Percentiles rank a stretch among this genome's conserved stretches.
Conservation (phyloP, 2,329 filamentous ascomycete genomes). For the Fusarium xylarioides region DNA sequence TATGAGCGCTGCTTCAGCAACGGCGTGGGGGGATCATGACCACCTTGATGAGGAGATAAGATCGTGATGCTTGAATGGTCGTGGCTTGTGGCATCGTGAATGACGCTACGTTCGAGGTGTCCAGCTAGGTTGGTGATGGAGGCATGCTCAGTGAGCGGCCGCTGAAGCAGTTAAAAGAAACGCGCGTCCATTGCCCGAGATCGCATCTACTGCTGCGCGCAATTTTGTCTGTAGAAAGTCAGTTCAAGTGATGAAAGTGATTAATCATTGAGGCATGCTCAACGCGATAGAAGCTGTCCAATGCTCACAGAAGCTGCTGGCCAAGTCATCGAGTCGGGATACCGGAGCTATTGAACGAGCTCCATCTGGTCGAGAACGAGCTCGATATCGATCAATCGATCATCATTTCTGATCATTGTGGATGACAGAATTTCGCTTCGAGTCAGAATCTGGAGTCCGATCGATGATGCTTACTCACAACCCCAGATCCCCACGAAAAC, state of each 20-base stretch:
- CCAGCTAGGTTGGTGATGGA: neutral
- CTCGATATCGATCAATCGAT: neutral
- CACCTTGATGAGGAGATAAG: neutral
- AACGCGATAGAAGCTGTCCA: neutral
- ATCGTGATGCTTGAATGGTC: neutral
- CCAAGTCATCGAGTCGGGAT: too few relatives aligned
- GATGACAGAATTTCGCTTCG: neutral
- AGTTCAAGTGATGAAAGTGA: neutral
- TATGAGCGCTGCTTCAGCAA: neutral
- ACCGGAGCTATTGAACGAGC: neutral
- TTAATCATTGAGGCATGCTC: neutral
- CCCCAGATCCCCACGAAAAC: neutral
- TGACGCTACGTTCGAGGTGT: neutral
- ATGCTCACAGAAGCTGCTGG: neutral
- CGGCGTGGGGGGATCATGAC: neutral
- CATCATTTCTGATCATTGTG: neutral
- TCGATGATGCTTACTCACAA: neutral
- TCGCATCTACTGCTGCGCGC: too few relatives aligned
- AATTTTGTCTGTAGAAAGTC: conserved; percentile 40
- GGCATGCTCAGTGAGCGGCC: neutral
- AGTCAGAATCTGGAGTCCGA: neutral
- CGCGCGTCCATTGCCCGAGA: too few relatives aligned
- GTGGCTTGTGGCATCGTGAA: neutral
- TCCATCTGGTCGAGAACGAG: neutral
- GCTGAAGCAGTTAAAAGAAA: neutral